Base-by-base conservation (phyloP, 108 stramenopile genomes). In the Aureococcus anophagefferens region DNA sequence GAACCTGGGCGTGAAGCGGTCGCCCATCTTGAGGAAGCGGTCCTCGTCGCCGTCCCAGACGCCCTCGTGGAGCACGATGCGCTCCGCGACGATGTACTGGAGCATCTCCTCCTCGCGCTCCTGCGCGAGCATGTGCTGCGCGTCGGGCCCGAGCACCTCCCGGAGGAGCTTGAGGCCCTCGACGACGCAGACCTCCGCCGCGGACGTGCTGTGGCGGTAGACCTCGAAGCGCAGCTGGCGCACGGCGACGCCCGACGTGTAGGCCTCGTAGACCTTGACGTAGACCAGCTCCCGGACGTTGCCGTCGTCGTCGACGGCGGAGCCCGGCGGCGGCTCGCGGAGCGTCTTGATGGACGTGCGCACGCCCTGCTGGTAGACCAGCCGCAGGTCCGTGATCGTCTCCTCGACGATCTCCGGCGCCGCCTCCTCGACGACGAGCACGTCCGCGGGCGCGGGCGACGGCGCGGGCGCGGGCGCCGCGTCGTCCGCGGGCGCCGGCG, bases 21-120 rank as follows among this genome's bases (percentile, higher is more conserved):
- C 70, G 35, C 31, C 36, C 62, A 33, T 63, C 63, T 64, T 63
- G 32, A 63, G 62, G 63, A 63, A 71, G 0, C 13, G 5, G 9
- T 63, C 62, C 25, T 29, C 36, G 28, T 71, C 70, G 34, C 36
- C 70, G 63, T 71, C 63, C 35, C 62, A 35, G 18, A 71, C 5
- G 11, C 70, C 70, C 63, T 63, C 63, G 34, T 33, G 30, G 30
- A 71, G 62, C 33, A 63, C 36, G 34, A 71, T 64, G 25, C 70
- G 62, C 11, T 71, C 63, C 62, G 33, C 34, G 63, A 62, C 33
- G 28, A 71, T 63, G 70, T 64, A 62, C 25, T 35, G 63, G 63
- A 71, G 35, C 70, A 71, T 63, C 70, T 71, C 70, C 36, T 63
- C 70, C 35, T 71, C 70, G 35, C 63, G 33, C 70, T 71, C 70